Evolutionary conservation across 495 filamentous ascomycete genomes (phyloP).

Genomic region (Lepraria neglecta): DNA sequence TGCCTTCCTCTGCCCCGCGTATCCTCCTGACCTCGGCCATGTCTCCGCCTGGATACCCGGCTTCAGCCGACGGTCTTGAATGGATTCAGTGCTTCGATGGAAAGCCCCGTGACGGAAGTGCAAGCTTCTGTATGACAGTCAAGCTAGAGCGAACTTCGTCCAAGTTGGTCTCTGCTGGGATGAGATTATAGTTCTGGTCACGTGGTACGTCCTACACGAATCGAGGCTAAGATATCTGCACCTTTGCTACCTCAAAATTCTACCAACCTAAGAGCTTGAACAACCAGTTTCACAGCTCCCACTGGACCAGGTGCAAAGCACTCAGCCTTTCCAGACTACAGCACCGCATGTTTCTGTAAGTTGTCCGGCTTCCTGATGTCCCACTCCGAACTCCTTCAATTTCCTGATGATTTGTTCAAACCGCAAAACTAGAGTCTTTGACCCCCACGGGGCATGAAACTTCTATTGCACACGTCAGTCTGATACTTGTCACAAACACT

Average conservation of each 20-base stretch:
- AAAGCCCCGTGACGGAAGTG: not conserved
- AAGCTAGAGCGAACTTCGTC: not conserved
- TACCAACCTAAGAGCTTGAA: not conserved
- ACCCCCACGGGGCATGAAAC: slow-evolving; percentile 90
- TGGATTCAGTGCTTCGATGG: not conserved
- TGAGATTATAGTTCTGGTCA: not conserved
- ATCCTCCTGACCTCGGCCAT: slow-evolving; percentile 10
- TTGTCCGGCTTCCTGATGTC: slow-evolving; percentile 11
- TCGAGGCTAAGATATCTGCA: not conserved
- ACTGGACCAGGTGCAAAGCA: too few species aligned
- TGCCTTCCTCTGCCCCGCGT: slow-evolving; percentile 9
- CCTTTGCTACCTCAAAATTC: not conserved
- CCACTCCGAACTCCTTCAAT: slow-evolving; percentile 14
- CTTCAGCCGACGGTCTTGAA: not conserved
- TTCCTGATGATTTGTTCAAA: slow-evolving; percentile 73
- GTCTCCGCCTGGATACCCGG: slow-evolving; percentile 1
- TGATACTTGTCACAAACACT: slow-evolving; percentile 49
- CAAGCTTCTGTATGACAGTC: not conserved
- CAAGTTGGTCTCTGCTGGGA: not conserved
- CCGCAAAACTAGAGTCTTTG: slow-evolving; percentile 99
- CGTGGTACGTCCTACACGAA: slow-evolving; percentile 7
- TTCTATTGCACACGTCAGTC: slow-evolving; percentile 97
- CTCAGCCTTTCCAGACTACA: not conserved
- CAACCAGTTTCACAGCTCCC: not conserved
- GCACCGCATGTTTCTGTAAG: not conserved